These are phyloP conservation scores for Teunomyces panamensis DNA, from an alignment of 805 yeast species.

Conservation along the genomic window DNA sequence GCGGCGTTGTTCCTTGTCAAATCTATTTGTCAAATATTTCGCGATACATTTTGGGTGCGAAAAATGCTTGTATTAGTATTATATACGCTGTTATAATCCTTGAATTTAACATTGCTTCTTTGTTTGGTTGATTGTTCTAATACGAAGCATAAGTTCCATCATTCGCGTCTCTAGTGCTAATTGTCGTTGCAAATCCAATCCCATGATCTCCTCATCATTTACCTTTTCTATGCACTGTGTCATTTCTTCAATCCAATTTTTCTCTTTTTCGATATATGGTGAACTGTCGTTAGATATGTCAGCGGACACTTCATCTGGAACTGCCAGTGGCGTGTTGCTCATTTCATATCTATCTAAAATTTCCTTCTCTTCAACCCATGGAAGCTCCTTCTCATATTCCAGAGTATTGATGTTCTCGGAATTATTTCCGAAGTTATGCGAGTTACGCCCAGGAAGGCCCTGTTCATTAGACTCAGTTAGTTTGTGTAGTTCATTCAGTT, in stretches of 20 bases:
- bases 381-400: not conserved
- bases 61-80: not conserved
- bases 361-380: not conserved
- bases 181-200: conserved; percentile 15
- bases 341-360: not conserved
- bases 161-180: conserved; percentile 31
- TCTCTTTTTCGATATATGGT: not conserved
- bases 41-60: not conserved
- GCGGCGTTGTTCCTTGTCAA: not conserved
- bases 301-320: not conserved
- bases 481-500: no score
- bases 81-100: not conserved
- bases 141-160: conserved; percentile 32
- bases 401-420: not conserved
- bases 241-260: not conserved
- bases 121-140: conserved; percentile 16
- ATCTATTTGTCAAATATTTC: not conserved
- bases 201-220: conserved; percentile 13
- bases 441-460: not conserved
- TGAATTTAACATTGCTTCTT: not conserved
- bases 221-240: not conserved
- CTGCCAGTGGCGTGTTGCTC: not conserved
- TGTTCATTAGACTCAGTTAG: not conserved
- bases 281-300: no score
- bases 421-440: not conserved